Percentiles rank a stretch among this genome's conserved stretches.
phyloP scores from a whole-genome alignment of 192 early-diverging fungal species.

The Gigaspora rosea region DNA sequence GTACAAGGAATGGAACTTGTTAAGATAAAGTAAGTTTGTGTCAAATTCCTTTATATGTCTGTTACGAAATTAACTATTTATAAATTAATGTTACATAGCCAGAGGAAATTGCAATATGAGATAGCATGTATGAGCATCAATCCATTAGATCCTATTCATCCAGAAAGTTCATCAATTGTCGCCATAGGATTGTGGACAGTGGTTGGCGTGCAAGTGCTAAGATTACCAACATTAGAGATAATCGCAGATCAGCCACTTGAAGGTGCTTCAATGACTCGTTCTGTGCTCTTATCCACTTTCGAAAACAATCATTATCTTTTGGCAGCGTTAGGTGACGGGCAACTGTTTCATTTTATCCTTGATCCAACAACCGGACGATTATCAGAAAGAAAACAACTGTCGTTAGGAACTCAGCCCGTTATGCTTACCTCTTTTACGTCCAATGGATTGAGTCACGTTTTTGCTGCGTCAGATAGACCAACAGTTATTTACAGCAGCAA shows the following conservation, averaged over 20 bases:
- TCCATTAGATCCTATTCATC: slow-evolving; percentile 39
- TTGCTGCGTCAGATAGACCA: slow-evolving; percentile 82
- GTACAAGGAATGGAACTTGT: slow-evolving; percentile 44
- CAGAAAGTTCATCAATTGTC: slow-evolving; percentile 42
- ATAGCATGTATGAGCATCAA: slow-evolving; percentile 77
- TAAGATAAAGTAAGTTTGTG: slow-evolving; percentile 45
- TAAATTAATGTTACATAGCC: slow-evolving; percentile 24
- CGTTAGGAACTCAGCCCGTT: slow-evolving; percentile 79
- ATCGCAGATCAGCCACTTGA: slow-evolving; percentile 48
- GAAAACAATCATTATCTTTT: slow-evolving; percentile 71
- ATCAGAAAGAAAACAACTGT: slow-evolving; percentile 59
- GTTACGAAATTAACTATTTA: background rate
- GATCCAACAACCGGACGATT: slow-evolving; percentile 44
- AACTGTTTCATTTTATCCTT: slow-evolving; percentile 71
- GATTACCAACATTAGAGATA: slow-evolving; percentile 56
- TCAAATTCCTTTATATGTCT: background rate
- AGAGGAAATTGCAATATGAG: slow-evolving; percentile 60
- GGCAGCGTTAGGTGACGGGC: slow-evolving; percentile 82
- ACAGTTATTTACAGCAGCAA: slow-evolving; percentile 71
- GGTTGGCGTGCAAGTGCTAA: slow-evolving; percentile 60
- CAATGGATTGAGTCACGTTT: slow-evolving; percentile 57
- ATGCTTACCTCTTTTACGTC: slow-evolving; percentile 55
- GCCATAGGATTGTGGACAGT: slow-evolving; percentile 80
- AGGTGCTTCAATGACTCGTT: slow-evolving; percentile 66
- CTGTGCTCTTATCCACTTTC: slow-evolving; percentile 64